These are phyloP conservation scores for Solanum pimpinellifolium DNA, from an alignment of 257 asterid species.

Conservation along the genomic window DNA sequence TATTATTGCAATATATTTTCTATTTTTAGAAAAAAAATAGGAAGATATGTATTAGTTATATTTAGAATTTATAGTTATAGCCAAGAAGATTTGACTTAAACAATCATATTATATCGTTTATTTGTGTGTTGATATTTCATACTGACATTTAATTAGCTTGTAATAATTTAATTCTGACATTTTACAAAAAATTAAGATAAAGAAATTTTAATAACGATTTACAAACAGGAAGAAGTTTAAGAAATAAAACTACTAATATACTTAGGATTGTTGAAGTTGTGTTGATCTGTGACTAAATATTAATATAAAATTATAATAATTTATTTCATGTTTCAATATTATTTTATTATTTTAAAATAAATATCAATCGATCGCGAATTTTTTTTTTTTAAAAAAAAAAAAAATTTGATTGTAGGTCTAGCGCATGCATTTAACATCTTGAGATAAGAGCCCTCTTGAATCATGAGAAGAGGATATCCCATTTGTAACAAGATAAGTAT, in stretches of 20 bases:
- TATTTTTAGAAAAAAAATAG: no score
- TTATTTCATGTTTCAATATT: no score
- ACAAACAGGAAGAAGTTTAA: background rate
- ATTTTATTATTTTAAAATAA: no score
- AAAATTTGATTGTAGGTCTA: no score
- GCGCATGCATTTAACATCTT: background rate
- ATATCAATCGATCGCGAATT: no score
- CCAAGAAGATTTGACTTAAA: background rate
- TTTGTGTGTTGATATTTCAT: background rate
- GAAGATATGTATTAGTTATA: background rate
- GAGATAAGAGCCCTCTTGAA: background rate
- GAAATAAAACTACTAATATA: background rate
- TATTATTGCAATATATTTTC: background rate
- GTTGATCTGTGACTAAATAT: background rate
- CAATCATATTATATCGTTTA: background rate
- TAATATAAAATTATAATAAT: background rate
- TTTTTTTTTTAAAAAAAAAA: no score
- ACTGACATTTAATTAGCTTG: background rate
- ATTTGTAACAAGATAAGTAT: background rate
- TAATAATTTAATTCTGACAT: background rate
- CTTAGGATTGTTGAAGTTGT: no score
- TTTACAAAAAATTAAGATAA: background rate
- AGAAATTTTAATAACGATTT: background rate
- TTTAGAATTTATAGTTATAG: background rate
- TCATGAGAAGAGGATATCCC: background rate